These are phyloP conservation scores for Penicillium concentricum DNA, from an alignment of 2,329 filamentous ascomycete species.

Conservation along the genomic window DNA sequence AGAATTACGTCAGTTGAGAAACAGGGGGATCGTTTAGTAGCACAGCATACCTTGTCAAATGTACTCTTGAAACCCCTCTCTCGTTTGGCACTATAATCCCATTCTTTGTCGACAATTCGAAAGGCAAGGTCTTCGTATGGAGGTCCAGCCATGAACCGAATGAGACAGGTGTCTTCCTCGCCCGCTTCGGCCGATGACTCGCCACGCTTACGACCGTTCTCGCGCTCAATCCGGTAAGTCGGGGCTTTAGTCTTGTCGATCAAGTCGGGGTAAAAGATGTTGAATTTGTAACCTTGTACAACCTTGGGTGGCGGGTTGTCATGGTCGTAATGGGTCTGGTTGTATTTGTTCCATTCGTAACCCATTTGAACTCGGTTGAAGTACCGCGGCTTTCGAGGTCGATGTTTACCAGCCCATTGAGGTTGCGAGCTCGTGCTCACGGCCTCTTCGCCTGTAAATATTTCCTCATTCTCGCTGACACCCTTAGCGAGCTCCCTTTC, in stretches of 20 bases:
- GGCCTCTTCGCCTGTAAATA: constrained; percentile 86
- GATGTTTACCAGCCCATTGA: constrained; percentile 79
- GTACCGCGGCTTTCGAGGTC: constrained; percentile 88
- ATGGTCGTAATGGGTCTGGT: constrained; percentile 98
- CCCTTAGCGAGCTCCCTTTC: constrained; percentile 91
- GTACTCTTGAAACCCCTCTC: constrained; percentile 94
- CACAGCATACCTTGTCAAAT: constrained; percentile 81
- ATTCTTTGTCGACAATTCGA: constrained; percentile 95
- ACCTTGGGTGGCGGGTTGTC: constrained; percentile 97
- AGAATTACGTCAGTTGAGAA: constrained; percentile 9
- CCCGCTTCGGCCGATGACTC: constrained; percentile 92
- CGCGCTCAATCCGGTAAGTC: constrained; percentile 92
- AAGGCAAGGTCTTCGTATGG: constrained; percentile 98
- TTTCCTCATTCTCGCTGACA: constrained; percentile 89
- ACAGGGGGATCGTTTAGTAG: background rate
- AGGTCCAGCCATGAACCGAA: constrained; percentile 90
- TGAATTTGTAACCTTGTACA: constrained; percentile 98
- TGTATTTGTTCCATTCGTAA: constrained; percentile 99
- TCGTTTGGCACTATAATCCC: constrained; percentile 95
- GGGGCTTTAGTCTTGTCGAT: constrained; percentile 93
- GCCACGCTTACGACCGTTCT: constrained; percentile 82
- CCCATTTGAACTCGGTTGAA: constrained; percentile 99
- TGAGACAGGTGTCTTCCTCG: constrained; percentile 94
- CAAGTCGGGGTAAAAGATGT: constrained; percentile 97
- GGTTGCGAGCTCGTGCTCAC: constrained; percentile 65